Conservation (phyloP, 2,329 filamentous ascomycete species). For the Stagonosporopsis cucurbitacearum region DNA sequence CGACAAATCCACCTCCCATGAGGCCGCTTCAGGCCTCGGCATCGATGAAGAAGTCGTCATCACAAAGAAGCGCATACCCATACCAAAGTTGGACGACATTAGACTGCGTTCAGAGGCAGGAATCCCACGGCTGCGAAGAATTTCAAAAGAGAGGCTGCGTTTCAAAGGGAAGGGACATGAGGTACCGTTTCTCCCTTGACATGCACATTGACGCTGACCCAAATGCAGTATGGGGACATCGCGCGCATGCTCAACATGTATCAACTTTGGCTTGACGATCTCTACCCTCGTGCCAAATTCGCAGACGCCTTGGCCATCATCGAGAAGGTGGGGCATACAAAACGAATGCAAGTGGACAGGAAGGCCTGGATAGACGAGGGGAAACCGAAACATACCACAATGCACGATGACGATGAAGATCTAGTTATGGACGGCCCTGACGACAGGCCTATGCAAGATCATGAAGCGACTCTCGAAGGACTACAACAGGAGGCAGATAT, state of each 20-base stretch:
- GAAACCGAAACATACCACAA: slow-evolving; percentile 57
- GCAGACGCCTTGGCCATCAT: slow-evolving; percentile 87
- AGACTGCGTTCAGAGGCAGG: slow-evolving; percentile 82
- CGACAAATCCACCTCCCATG: slow-evolving; percentile 24
- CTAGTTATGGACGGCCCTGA: neutral
- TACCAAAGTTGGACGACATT: slow-evolving; percentile 85
- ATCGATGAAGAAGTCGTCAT: slow-evolving; percentile 88
- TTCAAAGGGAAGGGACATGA: slow-evolving; percentile 96
- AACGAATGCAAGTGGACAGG: slow-evolving; percentile 74
- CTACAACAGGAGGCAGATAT: slow-evolving; percentile 6
- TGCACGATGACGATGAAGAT: slow-evolving; percentile 35
- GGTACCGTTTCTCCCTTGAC: slow-evolving; percentile 53
- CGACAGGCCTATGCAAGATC: slow-evolving; percentile 2
- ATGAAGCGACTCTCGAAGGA: slow-evolving; percentile 20
- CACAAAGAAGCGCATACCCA: slow-evolving; percentile 75
- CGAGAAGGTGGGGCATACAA: slow-evolving; percentile 90
- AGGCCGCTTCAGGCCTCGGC: slow-evolving; percentile 66
- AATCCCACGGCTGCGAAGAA: slow-evolving; percentile 79
- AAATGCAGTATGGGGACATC: slow-evolving; percentile 77
- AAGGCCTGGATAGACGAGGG: slow-evolving; percentile 84
- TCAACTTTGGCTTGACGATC: slow-evolving; percentile 94
- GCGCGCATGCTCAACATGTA: slow-evolving; percentile 85
- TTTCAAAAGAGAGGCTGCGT: slow-evolving; percentile 71
- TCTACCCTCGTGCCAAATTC: slow-evolving; percentile 95
- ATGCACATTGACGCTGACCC: slow-evolving; percentile 18